Evolutionary conservation across 2,329 filamentous ascomycete species (phyloP), one percentile per base, ranked within the genome.

Genomic region (Colletotrichum truncatum): DNA sequence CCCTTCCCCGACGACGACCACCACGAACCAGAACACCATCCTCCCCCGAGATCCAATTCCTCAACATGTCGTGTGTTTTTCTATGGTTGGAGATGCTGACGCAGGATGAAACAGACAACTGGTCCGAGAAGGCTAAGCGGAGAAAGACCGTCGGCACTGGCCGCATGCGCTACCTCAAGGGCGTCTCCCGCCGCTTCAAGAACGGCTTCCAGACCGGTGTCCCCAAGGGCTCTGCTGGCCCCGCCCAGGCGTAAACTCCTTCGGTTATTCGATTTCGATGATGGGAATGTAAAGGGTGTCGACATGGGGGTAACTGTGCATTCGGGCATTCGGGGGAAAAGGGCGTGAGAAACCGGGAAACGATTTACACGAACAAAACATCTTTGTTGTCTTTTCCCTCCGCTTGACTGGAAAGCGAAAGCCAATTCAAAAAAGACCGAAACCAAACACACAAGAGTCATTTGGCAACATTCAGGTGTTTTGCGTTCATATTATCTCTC

Each of bases 51-150:
- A 32, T 25, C 11, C 41, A 32, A 11, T 28, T 34, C 23, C 32
- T 45, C 8, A 21, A 25, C 1, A 14, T 14, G 16, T 6, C 14
- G 11, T 23, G 2, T 18, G n/a, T n/a, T n/a, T 2, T n/a, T 10
- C 14, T 28, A 11, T 16, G 30, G 30, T 16, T 45, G 51, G 26
- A 64, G 3, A 48, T 66, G 54, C 58, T 66, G 45, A 66, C 60
- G 32, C 18, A 49, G 64, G 52, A 26, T 53, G 52, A 32, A 68
- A 81, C 80, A 98, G 95, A 91, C 91, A 98, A 99, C 93, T 99
- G 96, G 96, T 90, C 93, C 84, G 95, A 98, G 90, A 99, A 99
- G 93, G 95, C 94, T 78, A 98, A 98, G 93, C 89, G 96, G 84
- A 97, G 96, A 92, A 98, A 98, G 94, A 98, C 95, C 80, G 95